These are phyloP conservation scores for Peniophora sp. DNA, from an alignment of 1,284 basidiomycete genomes.

Conservation along the genomic window DNA sequence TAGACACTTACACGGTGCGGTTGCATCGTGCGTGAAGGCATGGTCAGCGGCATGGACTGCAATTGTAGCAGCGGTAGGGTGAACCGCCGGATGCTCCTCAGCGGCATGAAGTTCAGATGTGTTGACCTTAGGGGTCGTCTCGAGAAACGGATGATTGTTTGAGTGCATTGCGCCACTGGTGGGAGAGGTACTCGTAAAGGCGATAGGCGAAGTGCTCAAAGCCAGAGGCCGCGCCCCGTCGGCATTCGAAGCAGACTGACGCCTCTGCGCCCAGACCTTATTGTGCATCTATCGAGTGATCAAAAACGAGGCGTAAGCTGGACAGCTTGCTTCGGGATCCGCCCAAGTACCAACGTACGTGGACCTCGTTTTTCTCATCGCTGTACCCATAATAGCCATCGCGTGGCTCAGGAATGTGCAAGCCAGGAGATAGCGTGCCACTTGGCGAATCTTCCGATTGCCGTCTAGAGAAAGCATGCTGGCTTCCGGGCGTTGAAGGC, in stretches of 20 bases:
- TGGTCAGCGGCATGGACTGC: too few relatives aligned
- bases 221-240: constrained; percentile 22
- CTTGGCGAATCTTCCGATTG: too few relatives aligned
- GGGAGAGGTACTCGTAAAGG: not conserved
- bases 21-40: too few relatives aligned
- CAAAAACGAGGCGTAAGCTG: not conserved
- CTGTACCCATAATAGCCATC: constrained; percentile 72
- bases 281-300: constrained; percentile 52
- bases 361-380: constrained; percentile 66
- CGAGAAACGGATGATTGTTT: too few relatives aligned
- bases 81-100: not conserved
- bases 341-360: constrained; percentile 38
- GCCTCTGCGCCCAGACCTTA: constrained; percentile 56
- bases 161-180: too few relatives aligned
- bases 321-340: not conserved
- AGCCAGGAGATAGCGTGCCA: constrained; percentile 14
- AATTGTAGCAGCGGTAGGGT: constrained; percentile 6
- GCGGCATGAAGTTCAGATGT: not conserved
- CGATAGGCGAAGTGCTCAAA: constrained; percentile 6
- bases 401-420: constrained; percentile 50
- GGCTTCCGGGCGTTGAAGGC: too few relatives aligned
- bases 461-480: too few relatives aligned
- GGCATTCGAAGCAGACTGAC: constrained; percentile 28
- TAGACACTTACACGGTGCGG: too few relatives aligned
- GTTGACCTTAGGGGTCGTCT: not conserved